Evolutionary conservation across 345 rosid species (phyloP).

Genomic region (Pseudoturritis turrita): DNA sequence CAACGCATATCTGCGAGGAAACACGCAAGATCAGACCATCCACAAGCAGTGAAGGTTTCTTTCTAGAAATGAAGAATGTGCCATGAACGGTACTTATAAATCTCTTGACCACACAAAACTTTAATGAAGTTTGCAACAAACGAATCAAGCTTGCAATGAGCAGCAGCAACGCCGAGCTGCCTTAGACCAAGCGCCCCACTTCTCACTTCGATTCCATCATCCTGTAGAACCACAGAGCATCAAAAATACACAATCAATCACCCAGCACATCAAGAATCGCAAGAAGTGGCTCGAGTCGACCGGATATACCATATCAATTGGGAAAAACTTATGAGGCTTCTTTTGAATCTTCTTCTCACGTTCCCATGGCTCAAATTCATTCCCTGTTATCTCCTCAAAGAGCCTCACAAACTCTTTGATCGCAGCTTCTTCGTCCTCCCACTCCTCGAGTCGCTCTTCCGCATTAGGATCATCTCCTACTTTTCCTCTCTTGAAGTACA

Average conservation of each 20-base stretch:
- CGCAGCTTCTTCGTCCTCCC: conserved; percentile 53
- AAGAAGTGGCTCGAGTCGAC: too few species aligned
- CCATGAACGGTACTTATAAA: conserved; percentile 45
- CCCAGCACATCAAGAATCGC: too few species aligned
- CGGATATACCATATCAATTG: conserved; percentile 84
- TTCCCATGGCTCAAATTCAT: conserved; percentile 84
- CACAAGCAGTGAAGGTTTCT: background rate
- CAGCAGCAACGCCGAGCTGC: conserved; percentile 62
- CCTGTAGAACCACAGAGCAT: too few species aligned
- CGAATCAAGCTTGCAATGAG: conserved; percentile 68
- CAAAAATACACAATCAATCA: too few species aligned
- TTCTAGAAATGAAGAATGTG: background rate
- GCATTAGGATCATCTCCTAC: conserved; percentile 58
- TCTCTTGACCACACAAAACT: conserved; percentile 64
- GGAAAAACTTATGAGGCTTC: conserved; percentile 53
- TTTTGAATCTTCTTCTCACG: conserved; percentile 71
- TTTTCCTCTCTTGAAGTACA: conserved; percentile 72
- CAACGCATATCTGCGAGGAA: conserved; percentile 50
- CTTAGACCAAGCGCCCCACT: conserved; percentile 63
- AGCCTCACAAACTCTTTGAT: conserved; percentile 60
- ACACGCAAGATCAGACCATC: background rate
- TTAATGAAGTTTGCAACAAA: conserved; percentile 59
- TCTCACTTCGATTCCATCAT: conserved; percentile 71
- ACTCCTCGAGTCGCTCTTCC: conserved; percentile 69
- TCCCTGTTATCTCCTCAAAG: conserved; percentile 70